These are phyloP conservation scores for Helenozyma rhizophorensis DNA, from an alignment of 805 yeast genomes.

Conservation along the genomic window DNA sequence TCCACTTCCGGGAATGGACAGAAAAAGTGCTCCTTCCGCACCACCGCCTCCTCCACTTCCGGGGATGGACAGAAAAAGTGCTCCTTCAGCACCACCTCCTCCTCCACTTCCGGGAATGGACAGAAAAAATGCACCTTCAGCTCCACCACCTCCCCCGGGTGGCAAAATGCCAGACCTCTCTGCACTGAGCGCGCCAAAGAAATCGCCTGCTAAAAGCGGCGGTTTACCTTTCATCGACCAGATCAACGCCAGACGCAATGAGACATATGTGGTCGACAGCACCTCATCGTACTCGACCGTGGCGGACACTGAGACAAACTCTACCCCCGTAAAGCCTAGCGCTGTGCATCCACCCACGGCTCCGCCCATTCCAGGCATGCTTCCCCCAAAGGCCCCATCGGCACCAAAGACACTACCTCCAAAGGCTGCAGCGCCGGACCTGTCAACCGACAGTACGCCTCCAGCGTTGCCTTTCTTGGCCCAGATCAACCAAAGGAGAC, in stretches of 20 bases:
- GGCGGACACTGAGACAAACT: background rate
- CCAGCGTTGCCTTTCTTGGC: constrained; percentile 39
- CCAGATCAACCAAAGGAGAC: constrained; percentile 42
- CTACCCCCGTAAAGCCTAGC: background rate
- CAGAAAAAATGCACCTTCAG: constrained; percentile 20
- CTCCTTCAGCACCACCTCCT: constrained; percentile 12
- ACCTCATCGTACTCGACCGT: constrained; percentile 9
- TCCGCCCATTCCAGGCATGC: constrained; percentile 1
- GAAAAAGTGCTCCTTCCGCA: no score
- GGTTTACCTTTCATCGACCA: constrained; percentile 49
- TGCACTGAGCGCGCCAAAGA: constrained; percentile 19
- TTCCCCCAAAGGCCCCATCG: constrained; percentile 3
- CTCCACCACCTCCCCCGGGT: constrained; percentile 17
- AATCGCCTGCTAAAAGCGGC: constrained; percentile 23
- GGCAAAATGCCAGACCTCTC: constrained; percentile 3
- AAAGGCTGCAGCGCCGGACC: constrained; percentile 6
- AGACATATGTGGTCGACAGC: constrained; percentile 41
- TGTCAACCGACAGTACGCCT: constrained; percentile 2
- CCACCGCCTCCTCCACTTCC: constrained; percentile 9
- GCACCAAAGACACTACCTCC: constrained; percentile 12
- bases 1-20: constrained; percentile 5
- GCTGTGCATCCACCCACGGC: constrained; percentile 1
- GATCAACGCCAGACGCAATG: constrained; percentile 47
- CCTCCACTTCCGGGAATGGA: no score
- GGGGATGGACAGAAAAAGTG: no score